Percentiles rank a stretch among this genome's conserved stretches.
Evolutionary conservation across 139 green algal genomes (phyloP).

Genomic region (Closterium sp.): DNA sequence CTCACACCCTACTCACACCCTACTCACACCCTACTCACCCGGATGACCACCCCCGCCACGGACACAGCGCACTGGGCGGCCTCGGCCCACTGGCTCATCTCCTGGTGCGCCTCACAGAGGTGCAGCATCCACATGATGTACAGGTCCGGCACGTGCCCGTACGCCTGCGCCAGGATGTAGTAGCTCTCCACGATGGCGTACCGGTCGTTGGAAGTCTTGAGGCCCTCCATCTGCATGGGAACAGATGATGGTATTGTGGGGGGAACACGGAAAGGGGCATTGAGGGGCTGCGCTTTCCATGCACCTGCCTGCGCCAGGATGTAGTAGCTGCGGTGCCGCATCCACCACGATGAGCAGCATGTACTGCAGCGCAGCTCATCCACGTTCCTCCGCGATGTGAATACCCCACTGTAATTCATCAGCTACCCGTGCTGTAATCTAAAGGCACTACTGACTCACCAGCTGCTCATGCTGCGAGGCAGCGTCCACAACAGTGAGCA

Average conservation of each 20-base stretch:
- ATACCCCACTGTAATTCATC: too few relatives aligned
- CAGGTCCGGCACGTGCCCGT: slow-evolving; percentile 43
- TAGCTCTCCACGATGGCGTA: slow-evolving; percentile 47
- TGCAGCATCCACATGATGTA: slow-evolving; percentile 53
- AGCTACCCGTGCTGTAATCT: too few relatives aligned
- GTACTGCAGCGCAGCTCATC: too few relatives aligned
- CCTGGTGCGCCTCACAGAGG: slow-evolving; percentile 46
- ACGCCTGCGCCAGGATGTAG: slow-evolving; percentile 28
- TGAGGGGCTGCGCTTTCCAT: background rate
- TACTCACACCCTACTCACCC: too few relatives aligned
- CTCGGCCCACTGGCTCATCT: slow-evolving; percentile 45
- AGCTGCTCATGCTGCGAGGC: too few relatives aligned
- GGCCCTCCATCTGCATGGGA: slow-evolving; percentile 16
- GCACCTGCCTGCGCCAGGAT: slow-evolving; percentile 13
- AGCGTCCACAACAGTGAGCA: slow-evolving; percentile 22
- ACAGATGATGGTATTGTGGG: too few relatives aligned
- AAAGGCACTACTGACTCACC: background rate
- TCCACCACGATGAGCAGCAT: background rate
- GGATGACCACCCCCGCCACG: slow-evolving; percentile 37
- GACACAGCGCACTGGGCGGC: slow-evolving; percentile 37
- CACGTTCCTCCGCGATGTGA: too few relatives aligned
- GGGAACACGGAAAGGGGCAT: too few relatives aligned
- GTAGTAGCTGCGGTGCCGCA: background rate
- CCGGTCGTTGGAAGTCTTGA: slow-evolving; percentile 18
- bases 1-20: too few relatives aligned